Base-by-base conservation (phyloP, 805 yeast species). In the Saccharomycopsis sp. region DNA sequence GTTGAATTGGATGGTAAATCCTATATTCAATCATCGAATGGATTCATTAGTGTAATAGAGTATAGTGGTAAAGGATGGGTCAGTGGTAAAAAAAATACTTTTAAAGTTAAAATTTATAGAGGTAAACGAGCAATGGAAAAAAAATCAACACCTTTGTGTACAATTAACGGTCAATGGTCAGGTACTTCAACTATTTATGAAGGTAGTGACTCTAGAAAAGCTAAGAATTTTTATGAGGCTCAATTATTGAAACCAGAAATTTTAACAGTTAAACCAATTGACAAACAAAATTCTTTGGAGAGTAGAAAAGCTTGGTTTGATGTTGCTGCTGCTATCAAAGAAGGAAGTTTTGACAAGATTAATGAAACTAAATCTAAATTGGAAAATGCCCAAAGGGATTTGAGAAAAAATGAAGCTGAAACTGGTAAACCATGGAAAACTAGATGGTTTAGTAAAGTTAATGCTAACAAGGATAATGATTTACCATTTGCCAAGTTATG, bases 41-140 rank as follows among this genome's bases (percentile, higher is more conserved):
- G 97, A 19, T 81, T 79, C 64, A 61, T 73, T 51, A 74, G 88
- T 13, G 71, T 74, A 24, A 67, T 93, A 48, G 95, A 85, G 56
- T 93, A 75, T 64, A 72, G 85, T 31, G 98, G 98, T 27, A 79
- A 93, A 64, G 98, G 98, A 26, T 93, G 88, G 67, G 87, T 93
- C 59, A 75, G 87, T 17, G 98, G 98, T 56, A 90, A 89, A 71
- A 90, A 89, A 70, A 89, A 93, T 67, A 66, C 88, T 14, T 87
- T 83, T 68, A 93, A 89, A 66, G 95, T 95, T 21, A 75, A 90
- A 58, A 71, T 93, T 49, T 84, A 60, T 60, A 74, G 72, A 55
- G 75, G 74, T 58, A 56, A 62, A 41, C 63, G 65, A 22, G 67
- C 73, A n/a, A 68, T 73, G n/a, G 59, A 67, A 44, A 75, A 74